Percentiles rank a stretch among this genome's conserved stretches.
phyloP scores from a whole-genome alignment of 2,329 filamentous ascomycete species.

The Pestalotiopsis sp. region DNA sequence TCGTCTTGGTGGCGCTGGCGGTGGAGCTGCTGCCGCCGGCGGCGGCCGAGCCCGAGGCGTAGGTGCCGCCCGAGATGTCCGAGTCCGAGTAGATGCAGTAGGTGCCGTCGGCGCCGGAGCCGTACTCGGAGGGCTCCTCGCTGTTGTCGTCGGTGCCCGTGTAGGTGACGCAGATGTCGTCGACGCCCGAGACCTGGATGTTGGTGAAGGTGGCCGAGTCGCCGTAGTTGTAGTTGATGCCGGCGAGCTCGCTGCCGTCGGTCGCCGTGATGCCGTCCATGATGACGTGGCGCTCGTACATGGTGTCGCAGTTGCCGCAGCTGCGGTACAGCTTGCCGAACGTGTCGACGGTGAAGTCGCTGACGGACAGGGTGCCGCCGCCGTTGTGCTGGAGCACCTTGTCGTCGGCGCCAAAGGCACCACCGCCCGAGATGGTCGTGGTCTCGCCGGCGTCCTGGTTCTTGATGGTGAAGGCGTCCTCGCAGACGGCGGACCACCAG shows the following conservation, averaged over 20 bases:
- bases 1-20: not conserved
- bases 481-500: constrained; percentile 39
- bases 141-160: constrained; percentile 22
- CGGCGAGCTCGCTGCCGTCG: constrained; percentile 25
- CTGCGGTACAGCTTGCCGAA: constrained; percentile 48
- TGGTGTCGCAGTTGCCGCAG: constrained; percentile 45
- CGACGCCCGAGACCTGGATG: constrained; percentile 21
- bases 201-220: constrained; percentile 31
- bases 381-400: constrained; percentile 24
- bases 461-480: constrained; percentile 29
- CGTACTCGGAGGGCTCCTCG: constrained; percentile 23
- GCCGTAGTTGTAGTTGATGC: constrained; percentile 41
- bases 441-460: constrained; percentile 11
- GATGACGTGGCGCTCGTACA: constrained; percentile 30
- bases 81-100: constrained; percentile 20
- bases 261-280: constrained; percentile 35
- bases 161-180: constrained; percentile 23
- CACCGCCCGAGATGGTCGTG: constrained; percentile 22
- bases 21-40: not conserved
- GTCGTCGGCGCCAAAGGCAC: constrained; percentile 28
- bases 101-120: constrained; percentile 20
- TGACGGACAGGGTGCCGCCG: constrained; percentile 16
- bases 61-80: constrained; percentile 9
- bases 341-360: constrained; percentile 39
- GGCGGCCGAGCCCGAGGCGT: constrained; percentile 4